Evolutionary conservation across 2,329 filamentous ascomycete genomes (phyloP).

Genomic region (Diplodia seriata): DNA sequence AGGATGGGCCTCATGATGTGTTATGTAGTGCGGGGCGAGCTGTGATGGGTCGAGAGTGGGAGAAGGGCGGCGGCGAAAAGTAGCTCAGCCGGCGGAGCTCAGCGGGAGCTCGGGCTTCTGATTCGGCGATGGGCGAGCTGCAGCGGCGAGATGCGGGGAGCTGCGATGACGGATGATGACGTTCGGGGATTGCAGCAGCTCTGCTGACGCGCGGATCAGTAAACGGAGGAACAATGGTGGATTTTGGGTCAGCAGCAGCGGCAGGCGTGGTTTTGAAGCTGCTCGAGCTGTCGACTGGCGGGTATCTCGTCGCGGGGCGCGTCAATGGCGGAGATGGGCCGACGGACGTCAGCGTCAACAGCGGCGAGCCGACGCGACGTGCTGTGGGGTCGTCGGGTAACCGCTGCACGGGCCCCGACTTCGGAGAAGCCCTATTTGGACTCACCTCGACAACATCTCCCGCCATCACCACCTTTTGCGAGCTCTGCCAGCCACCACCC

Average conservation of each 20-base stretch:
- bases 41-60: slow-evolving; percentile 5
- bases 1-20: slow-evolving; percentile 35
- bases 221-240: not conserved
- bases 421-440: slow-evolving; percentile 11
- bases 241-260: not conserved
- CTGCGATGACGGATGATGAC: slow-evolving; percentile 23
- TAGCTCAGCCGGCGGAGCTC: not conserved
- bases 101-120: not conserved
- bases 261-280: slow-evolving; percentile 14
- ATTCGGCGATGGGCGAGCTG: not conserved
- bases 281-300: not conserved
- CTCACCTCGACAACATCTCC: not conserved
- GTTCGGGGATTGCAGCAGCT: not conserved
- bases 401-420: slow-evolving; percentile 2
- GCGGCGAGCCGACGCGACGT: slow-evolving; percentile 7
- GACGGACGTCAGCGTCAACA: slow-evolving; percentile 31
- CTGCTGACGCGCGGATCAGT: not conserved
- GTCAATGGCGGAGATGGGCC: slow-evolving; percentile 32
- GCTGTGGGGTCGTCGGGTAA: slow-evolving; percentile 6
- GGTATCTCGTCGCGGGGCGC: slow-evolving; percentile 20
- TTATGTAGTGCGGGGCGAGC: slow-evolving; percentile 2
- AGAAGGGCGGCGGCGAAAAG: slow-evolving; percentile 4
- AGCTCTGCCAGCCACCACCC: too few relatives aligned
- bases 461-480: not conserved
- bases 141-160: slow-evolving; percentile 24